Evolutionary conservation across 257 asterid species (phyloP).

Genomic region (Coffea canephora): DNA sequence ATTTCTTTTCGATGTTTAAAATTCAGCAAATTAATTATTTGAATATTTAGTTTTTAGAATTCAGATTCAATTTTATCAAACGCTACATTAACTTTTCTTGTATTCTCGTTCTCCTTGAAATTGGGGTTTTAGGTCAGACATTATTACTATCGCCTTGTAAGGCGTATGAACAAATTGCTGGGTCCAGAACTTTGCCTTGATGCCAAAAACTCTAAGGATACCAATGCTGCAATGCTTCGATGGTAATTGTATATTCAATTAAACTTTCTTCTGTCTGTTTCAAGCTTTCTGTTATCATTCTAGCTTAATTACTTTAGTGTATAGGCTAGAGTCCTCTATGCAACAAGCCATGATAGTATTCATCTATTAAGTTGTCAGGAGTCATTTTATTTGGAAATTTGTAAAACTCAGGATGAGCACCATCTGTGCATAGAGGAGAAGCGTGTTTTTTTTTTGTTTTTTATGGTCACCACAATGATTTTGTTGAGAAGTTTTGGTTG

Average conservation of each 20-base stretch:
- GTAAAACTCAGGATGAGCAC: not conserved
- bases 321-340: not conserved
- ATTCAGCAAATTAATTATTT: no score
- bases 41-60: no score
- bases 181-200: conserved; percentile 94
- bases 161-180: conserved; percentile 97
- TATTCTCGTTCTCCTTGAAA: conserved; percentile 9
- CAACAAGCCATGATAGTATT: not conserved
- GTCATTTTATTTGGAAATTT: not conserved
- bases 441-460: not conserved
- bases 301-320: not conserved
- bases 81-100: not conserved
- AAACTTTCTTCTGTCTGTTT: not conserved
- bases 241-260: conserved; percentile 45
- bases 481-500: not conserved
- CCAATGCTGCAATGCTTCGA: conserved; percentile 97
- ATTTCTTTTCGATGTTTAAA: no score
- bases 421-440: not conserved
- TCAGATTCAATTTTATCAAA: no score
- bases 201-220: conserved; percentile 92
- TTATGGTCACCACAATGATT: not conserved
- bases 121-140: conserved; percentile 69
- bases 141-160: conserved; percentile 94
- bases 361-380: not conserved
- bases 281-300: not conserved